Percentiles rank a stretch among this genome's conserved stretches.
Conservation (phyloP, 106 monocot species). For the Dendrobium nobile region DNA sequence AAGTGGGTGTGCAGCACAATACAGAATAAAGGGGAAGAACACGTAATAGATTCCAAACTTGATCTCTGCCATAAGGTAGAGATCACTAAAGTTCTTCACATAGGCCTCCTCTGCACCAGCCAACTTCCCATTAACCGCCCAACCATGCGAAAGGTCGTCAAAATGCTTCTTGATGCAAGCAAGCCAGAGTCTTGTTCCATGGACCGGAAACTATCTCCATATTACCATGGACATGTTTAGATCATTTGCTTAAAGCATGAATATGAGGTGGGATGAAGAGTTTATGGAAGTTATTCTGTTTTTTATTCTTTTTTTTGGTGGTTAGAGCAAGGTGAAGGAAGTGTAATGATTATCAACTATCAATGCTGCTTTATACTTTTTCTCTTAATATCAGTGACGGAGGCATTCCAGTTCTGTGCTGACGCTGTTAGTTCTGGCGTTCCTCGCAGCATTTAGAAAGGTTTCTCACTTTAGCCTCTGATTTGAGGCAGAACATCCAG, state of each 20-base stretch:
- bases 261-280: not conserved
- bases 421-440: too few species aligned
- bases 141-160: constrained; percentile 64
- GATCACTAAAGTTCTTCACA: constrained; percentile 46
- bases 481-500: too few species aligned
- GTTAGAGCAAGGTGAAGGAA: too few species aligned
- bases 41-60: constrained; percentile 35
- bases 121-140: constrained; percentile 76
- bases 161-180: constrained; percentile 59
- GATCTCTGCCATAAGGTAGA: constrained; percentile 30
- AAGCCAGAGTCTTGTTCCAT: not conserved
- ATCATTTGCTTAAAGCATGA: not conserved
- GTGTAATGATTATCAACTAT: too few species aligned
- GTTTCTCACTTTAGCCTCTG: too few species aligned
- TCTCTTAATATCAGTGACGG: too few species aligned
- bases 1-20: constrained; percentile 44
- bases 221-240: constrained; percentile 6
- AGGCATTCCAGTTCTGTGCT: too few species aligned
- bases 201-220: constrained; percentile 2
- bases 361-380: too few species aligned
- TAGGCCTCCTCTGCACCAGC: constrained; percentile 68
- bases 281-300: too few species aligned
- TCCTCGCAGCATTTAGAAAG: too few species aligned
- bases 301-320: too few species aligned
- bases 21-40: constrained; percentile 29